A percentile compares a stretch with the other conserved stretches of the same genome.
Evolutionary conservation across 2,329 filamentous ascomycete genomes (phyloP).

Genomic region (Colletotrichum plurivorum): DNA sequence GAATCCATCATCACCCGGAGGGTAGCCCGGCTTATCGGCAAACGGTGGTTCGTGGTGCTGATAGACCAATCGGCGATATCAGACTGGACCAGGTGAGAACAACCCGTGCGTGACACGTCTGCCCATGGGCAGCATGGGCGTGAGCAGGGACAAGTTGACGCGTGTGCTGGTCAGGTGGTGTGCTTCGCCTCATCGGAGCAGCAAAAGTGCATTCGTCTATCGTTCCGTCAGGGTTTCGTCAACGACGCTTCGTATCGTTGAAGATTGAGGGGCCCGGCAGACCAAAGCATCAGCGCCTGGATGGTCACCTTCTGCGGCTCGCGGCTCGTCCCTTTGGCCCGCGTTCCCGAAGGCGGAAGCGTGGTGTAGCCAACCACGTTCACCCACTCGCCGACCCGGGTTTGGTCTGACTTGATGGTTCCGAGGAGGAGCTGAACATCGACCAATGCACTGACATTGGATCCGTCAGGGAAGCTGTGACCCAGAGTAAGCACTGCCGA

Average conservation of each 20-base stretch:
- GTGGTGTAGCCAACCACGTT: conserved; percentile 88
- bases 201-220: background rate
- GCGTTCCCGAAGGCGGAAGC: conserved; percentile 38
- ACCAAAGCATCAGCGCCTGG: conserved; percentile 85
- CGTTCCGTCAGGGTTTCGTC: background rate
- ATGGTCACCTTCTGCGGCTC: conserved; percentile 59
- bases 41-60: conserved; percentile 3
- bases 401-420: conserved; percentile 72
- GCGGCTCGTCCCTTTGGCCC: conserved; percentile 31
- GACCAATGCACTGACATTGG: conserved; percentile 69
- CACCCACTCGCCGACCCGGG: conserved; percentile 85
- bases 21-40: background rate
- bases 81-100: conserved; percentile 13
- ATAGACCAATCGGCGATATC: background rate
- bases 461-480: conserved; percentile 72
- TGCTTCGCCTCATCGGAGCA: conserved; percentile 1
- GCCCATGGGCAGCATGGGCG: background rate
- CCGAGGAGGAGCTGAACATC: conserved; percentile 81
- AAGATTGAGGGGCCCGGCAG: conserved; percentile 80
- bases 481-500: conserved; percentile 76
- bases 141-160: background rate
- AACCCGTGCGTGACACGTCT: conserved; percentile 27
- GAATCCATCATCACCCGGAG: background rate
- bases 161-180: conserved; percentile 19
- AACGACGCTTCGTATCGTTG: conserved; percentile 49